Evolutionary conservation across 2,329 filamentous ascomycete genomes (phyloP), one percentile per base, ranked within the genome.

Genomic region (Botrytis hyacinthi): DNA sequence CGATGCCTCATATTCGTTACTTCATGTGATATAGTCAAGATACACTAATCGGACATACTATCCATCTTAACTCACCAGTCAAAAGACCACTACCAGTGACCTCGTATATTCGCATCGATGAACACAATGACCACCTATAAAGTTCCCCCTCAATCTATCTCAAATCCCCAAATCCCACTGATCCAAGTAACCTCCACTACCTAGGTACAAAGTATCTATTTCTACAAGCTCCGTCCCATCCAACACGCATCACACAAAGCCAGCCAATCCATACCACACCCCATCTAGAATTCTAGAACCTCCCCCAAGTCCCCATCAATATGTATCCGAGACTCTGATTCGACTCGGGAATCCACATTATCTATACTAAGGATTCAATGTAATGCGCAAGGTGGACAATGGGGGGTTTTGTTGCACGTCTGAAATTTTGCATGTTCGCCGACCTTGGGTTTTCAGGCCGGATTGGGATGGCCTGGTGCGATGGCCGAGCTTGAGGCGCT

Each of bases 261-360:
- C 35, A 57, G 26, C 48, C 65, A 40, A 57, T 51, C 37, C 26
- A 22, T 26, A 37, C 22, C 35, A 26, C 37, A 20, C 35, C 18
- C 18, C 63, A n/a, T 14, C 22, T 6, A 9, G n/a, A 7, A n/a
- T 37, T 22, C 29, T 18, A 67, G 29, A 18, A 37, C 32, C 65
- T 32, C n/a, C 65, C 65, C 48, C 18, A 29, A 16, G 9, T 35
- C 5, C 10, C 18, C 22, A 51, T 54, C 46, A 68, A 29, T 54
- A 40, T 42, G 32, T 18, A 68, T 57, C 66, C n/a, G 66, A 68
- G 66, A 68, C 66, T 22, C 16, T 68, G n/a, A 68, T 68, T 68
- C 48, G 66, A 68, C 4, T 57, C 35, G 26, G 26, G 35, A 54
- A 32, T 9, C 48, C 18, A 26, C 10, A n/a, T 57, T 42, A 3